Evolutionary conservation across 2,329 filamentous ascomycete species (phyloP).

Genomic region (Catunica adiposa): DNA sequence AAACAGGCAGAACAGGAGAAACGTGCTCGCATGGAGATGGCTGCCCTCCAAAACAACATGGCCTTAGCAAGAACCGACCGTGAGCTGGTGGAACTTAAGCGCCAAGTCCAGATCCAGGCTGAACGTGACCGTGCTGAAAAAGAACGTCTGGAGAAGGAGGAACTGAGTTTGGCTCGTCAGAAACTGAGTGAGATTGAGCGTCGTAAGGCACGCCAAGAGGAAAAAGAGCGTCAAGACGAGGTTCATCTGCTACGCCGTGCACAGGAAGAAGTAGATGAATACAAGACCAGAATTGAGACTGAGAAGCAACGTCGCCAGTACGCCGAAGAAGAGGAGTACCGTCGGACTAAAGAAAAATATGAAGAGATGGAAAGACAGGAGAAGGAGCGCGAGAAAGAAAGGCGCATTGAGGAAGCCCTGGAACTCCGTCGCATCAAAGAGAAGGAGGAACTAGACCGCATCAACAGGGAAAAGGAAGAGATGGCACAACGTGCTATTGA

Average conservation of each 20-base stretch:
- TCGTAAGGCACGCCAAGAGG: constrained; percentile 18
- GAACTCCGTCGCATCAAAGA: constrained; percentile 26
- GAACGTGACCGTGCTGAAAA: constrained; percentile 4
- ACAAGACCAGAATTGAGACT: constrained; percentile 25
- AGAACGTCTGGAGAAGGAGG: constrained; percentile 24
- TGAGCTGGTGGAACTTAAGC: constrained; percentile 5
- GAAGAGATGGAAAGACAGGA: constrained; percentile 30
- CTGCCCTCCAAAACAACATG: constrained; percentile 2
- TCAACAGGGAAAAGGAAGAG: constrained; percentile 27
- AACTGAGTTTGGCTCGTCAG: constrained; percentile 25
- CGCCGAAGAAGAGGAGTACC: constrained; percentile 21
- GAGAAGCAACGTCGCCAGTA: constrained; percentile 23
- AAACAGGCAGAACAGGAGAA: not conserved
- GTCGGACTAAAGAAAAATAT: constrained; percentile 30
- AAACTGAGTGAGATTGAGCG: constrained; percentile 21
- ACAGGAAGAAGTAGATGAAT: constrained; percentile 32
- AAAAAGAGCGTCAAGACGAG: constrained; percentile 27
- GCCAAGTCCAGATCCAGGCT: not conserved
- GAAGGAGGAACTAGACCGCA: constrained; percentile 29
- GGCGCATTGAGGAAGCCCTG: constrained; percentile 35
- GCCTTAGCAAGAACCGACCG: not conserved
- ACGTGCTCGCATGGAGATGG: not conserved
- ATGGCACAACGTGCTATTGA: constrained; percentile 34
- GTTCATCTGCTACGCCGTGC: constrained; percentile 30
- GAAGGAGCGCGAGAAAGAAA: constrained; percentile 32